Percentiles rank a stretch among this genome's conserved stretches.
Evolutionary conservation across 2,329 filamentous ascomycete genomes (phyloP).

Genomic region (Alternaria atra): DNA sequence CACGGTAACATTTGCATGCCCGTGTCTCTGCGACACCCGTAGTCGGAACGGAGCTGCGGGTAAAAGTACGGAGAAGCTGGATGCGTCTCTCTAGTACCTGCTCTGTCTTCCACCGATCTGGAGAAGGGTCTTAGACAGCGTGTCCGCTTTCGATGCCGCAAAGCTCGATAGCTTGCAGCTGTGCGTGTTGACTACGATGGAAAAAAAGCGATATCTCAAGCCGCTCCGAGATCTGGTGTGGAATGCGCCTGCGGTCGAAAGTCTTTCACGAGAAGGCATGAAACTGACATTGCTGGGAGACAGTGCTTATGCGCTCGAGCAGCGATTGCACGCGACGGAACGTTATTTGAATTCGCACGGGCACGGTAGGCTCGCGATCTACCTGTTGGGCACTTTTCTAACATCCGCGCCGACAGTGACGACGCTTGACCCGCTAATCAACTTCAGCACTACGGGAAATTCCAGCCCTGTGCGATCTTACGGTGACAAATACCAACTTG

Average conservation of each 20-base stretch:
- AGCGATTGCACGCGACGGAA: constrained; percentile 2
- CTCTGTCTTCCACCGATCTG: not conserved
- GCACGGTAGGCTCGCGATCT: not conserved
- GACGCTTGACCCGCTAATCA: not conserved
- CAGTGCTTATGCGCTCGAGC: constrained; percentile 1
- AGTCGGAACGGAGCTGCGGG: not conserved
- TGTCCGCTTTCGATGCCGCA: constrained; percentile 3
- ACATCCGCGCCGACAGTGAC: not conserved
- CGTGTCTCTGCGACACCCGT: not conserved
- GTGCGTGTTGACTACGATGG: not conserved
- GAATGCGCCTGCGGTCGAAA: not conserved
- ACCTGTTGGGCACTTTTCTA: not conserved
- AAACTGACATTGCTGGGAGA: constrained; percentile 3
- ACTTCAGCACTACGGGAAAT: constrained; percentile 1
- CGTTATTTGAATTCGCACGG: not conserved
- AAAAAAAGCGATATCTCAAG: constrained; percentile 1
- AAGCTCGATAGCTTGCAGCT: not conserved
- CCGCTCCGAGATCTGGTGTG: constrained; percentile 1
- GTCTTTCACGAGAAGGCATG: constrained; percentile 1
- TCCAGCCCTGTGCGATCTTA: not conserved
- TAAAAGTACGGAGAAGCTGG: not conserved
- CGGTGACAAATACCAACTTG: constrained; percentile 5
- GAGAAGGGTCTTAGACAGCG: constrained; percentile 1
- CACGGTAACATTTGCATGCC: not conserved
- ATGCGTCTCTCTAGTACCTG: not conserved